Base-by-base conservation (phyloP, 345 rosid genomes). In the Geranium rotundifolium region DNA sequence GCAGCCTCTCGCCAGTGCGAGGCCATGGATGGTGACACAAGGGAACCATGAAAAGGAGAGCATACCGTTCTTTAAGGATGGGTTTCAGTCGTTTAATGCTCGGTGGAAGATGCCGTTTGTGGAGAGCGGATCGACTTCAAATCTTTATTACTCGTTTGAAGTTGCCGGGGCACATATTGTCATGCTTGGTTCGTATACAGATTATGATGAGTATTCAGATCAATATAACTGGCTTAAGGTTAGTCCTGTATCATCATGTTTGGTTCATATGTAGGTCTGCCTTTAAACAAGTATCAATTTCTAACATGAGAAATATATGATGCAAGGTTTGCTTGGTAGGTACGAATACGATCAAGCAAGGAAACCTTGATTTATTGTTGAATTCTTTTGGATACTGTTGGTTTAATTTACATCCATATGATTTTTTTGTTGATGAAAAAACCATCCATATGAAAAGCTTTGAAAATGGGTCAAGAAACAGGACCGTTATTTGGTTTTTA, bases 11-110 rank as follows among this genome's bases (percentile, higher is more conserved):
- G 97, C 96, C 15, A 93, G 97, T 69, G 78, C 90, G n/a, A 83
- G 84, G 75, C 96, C 99, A 0, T 93, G 99, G 99, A 93, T 93
- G 99, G 99, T 88, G 34, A 93, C 99, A 0, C 70, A 90, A 73
- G 99, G 96, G 61, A 93, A 93, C 82, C 99, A 93, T 60, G 97
- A 93, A 60, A 69, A 69, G 67, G 99, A 93, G 80, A 69, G 12
- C 72, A 86, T 93, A 68, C 95, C 86, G 0, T 52, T 88, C 17
- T 2, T 93, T 10, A 79, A 72, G 46, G 89, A 85, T 79, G 89
- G 81, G 1, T 93, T 93, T 75, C 66, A 75, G 34, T 81, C 97
- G 63, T 93, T 75, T 37, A 88, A 90, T 79, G 77, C 90, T 17
- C 82, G 97, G 71, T 90, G 99, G 96, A 90, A 90, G 81, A 90